phyloP scores from a whole-genome alignment of 192 early-diverging fungal species.

The Backusella tarrabulga region DNA sequence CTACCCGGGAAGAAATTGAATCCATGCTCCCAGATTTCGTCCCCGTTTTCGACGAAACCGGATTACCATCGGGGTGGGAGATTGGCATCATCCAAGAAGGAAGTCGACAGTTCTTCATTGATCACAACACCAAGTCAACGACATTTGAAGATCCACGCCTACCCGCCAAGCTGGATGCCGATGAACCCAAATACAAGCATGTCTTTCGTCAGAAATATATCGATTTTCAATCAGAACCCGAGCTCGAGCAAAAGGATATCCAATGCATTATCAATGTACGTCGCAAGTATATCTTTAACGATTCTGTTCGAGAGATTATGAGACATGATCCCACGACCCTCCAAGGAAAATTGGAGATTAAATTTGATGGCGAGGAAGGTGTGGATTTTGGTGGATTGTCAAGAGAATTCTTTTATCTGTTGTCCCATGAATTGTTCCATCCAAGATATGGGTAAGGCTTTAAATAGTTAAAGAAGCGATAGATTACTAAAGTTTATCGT shows the following conservation, averaged over 20 bases:
- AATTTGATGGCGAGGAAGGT: conserved; percentile 97
- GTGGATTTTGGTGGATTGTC: conserved; percentile 98
- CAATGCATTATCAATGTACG: conserved; percentile 92
- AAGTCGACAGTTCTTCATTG: conserved; percentile 96
- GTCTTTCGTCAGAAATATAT: conserved; percentile 96
- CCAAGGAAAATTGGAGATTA: conserved; percentile 96
- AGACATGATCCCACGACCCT: conserved; percentile 82
- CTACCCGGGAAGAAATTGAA: too few relatives aligned
- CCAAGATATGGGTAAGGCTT: conserved; percentile 51
- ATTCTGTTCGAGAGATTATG: conserved; percentile 95
- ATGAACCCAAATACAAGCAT: conserved; percentile 97
- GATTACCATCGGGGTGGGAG: conserved; percentile 93
- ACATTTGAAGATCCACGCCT: conserved; percentile 95
- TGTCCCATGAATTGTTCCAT: conserved; percentile 99
- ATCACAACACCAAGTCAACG: conserved; percentile 96
- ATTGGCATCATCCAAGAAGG: conserved; percentile 92
- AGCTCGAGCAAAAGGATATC: conserved; percentile 83
- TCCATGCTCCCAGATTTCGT: conserved; percentile 38
- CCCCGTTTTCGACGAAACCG: conserved; percentile 42
- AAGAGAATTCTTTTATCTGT: conserved; percentile 95
- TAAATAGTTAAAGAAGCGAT: conserved; percentile 22
- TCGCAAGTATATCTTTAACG: conserved; percentile 88
- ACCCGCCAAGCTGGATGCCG: conserved; percentile 78
- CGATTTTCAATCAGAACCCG: conserved; percentile 91
- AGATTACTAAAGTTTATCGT: neutral